phyloP scores from a whole-genome alignment of 2,329 filamentous ascomycete species.

The Penicillium capsulatum region DNA sequence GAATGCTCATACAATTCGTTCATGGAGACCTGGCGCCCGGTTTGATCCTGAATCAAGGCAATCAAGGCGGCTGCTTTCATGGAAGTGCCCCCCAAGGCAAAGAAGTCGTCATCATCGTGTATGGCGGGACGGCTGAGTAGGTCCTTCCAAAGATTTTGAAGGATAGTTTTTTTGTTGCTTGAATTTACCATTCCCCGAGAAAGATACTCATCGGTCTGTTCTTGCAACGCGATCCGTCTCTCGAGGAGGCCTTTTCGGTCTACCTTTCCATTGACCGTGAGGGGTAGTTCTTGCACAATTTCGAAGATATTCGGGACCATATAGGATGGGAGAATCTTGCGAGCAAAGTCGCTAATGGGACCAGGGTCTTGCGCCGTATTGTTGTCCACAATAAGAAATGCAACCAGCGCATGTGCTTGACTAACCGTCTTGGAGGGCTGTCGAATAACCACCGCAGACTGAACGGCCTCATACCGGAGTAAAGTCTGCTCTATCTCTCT shows the following conservation, averaged over 20 bases:
- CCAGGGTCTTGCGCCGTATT: too few species aligned
- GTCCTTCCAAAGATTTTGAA: too few species aligned
- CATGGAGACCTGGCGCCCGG: too few species aligned
- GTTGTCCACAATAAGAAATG: constrained; percentile 27
- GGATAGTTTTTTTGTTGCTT: background rate
- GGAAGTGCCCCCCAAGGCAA: too few species aligned
- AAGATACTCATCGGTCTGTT: constrained; percentile 7
- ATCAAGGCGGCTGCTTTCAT: too few species aligned
- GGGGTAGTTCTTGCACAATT: constrained; percentile 61
- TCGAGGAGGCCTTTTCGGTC: constrained; percentile 21
- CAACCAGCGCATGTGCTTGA: too few species aligned
- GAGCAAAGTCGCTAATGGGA: constrained; percentile 58
- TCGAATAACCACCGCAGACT: constrained; percentile 10
- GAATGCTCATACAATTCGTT: too few species aligned
- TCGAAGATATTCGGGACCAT: constrained; percentile 67
- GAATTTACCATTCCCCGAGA: background rate
- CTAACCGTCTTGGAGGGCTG: too few species aligned
- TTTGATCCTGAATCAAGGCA: too few species aligned
- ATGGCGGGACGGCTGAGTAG: too few species aligned
- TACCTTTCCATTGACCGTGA: constrained; percentile 71
- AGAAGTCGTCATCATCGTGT: too few species aligned
- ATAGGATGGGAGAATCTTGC: constrained; percentile 63
- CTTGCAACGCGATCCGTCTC: too few species aligned
- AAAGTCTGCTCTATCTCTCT: constrained; percentile 74
- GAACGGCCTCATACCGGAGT: constrained; percentile 10